phyloP scores from a whole-genome alignment of 2,329 filamentous ascomycete genomes.

The Coniochaeta hoffmannii region DNA sequence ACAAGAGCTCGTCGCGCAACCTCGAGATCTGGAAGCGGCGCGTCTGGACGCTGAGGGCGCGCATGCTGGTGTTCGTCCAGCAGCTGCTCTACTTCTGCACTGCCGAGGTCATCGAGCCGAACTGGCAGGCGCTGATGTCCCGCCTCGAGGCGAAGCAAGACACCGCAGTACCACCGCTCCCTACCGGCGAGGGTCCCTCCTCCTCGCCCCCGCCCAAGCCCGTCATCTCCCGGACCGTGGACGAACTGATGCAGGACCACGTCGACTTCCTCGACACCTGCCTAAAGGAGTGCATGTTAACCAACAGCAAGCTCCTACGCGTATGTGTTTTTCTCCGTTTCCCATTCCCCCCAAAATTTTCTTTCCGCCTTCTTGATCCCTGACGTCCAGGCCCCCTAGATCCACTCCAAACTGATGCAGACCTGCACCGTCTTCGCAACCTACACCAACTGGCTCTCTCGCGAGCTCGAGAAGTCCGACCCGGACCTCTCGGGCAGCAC shows the following conservation, averaged over 20 bases:
- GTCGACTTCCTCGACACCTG: slow-evolving; percentile 97
- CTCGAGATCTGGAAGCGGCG: slow-evolving; percentile 90
- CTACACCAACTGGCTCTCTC: slow-evolving; percentile 79
- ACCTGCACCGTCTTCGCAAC: slow-evolving; percentile 91
- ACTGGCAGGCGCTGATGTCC: slow-evolving; percentile 93
- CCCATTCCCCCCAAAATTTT: background rate
- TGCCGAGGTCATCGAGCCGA: slow-evolving; percentile 93
- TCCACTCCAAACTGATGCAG: slow-evolving; percentile 94
- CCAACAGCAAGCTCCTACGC: slow-evolving; percentile 87
- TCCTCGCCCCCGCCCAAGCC: slow-evolving; percentile 18
- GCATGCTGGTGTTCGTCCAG: slow-evolving; percentile 96
- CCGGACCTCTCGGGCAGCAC: slow-evolving; percentile 60
- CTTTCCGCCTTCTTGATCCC: slow-evolving; percentile 1
- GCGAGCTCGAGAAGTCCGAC: slow-evolving; percentile 77
- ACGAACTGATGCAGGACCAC: slow-evolving; percentile 98
- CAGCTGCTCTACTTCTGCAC: slow-evolving; percentile 97
- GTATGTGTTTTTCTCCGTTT: slow-evolving; percentile 39
- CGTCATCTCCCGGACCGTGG: slow-evolving; percentile 62
- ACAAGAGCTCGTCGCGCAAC: slow-evolving; percentile 63
- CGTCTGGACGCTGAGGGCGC: slow-evolving; percentile 82
- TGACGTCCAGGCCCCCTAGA: slow-evolving; percentile 44
- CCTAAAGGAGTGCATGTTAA: slow-evolving; percentile 97
- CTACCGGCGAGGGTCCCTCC: background rate
- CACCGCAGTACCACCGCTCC: slow-evolving; percentile 10
- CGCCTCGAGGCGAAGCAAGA: slow-evolving; percentile 48